Evolutionary conservation across 768 basidiomycete species (phyloP), one percentile per base, ranked within the genome.

Genomic region (Phallus indusiatus): DNA sequence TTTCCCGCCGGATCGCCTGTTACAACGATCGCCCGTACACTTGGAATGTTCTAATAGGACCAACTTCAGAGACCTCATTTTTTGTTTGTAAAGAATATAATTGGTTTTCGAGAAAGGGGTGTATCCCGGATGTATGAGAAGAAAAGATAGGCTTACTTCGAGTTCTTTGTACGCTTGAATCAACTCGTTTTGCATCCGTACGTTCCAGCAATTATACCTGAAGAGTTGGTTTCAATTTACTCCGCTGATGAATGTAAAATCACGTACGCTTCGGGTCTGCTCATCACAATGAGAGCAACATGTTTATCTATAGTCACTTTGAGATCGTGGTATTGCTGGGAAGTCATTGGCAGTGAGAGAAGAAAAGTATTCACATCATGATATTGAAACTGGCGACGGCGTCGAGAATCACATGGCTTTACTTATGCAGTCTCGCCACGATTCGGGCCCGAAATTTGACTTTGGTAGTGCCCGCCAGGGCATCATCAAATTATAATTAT

Each of bases 1-100:
- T 77, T 72, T 1, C 80, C 78, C 8, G 71, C 74, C 53, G 70
- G 75, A 51, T 81, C 80, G 0, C 81, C 42, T 42, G 42, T 42
- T 4, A 42, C 14, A 42, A 42, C 42, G 9, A 42, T 42, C 12
- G 42, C 42, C 12, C 42, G 42, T 5, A 42, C 42, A 42, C n/a
- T 12, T 14, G 42, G n/a, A n/a, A 14, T 14, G 4, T 12, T 42
- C 42, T 42, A 42, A 42, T 42, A 28, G 7, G 7, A 28, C 28
- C 28, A 28, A 2, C 28, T 28, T 7, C 2, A 7, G 28, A 7
- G 2, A 3, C 7, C 7, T 28, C 7, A 7, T 28, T 28, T 28
- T 28, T 28, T 28, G 28, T 28, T 28, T 28, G 2, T 28, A 28
- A 28, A 3, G 7, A 28, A 28, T 2, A 28, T 42, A 4, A 42